phyloP scores from a whole-genome alignment of 169 alveolate genomes.

The Plasmodium vivax region DNA sequence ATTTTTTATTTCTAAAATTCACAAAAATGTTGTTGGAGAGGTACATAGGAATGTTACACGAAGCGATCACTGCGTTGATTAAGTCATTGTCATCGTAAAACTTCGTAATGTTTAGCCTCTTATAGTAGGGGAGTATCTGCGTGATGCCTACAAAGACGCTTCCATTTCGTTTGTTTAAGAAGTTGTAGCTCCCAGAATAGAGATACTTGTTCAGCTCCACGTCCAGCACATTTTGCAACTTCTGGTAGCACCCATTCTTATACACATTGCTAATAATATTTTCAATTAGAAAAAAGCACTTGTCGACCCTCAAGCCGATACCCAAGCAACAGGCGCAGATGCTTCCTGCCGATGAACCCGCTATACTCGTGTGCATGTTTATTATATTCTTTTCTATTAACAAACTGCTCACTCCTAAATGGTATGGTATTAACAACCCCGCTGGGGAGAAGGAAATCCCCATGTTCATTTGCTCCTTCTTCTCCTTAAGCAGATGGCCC shows the following conservation, averaged over 20 bases:
- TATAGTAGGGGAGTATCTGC: slow-evolving; percentile 52
- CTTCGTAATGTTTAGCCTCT: slow-evolving; percentile 47
- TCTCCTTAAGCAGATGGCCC: not conserved
- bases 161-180: slow-evolving; percentile 78
- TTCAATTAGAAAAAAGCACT: slow-evolving; percentile 73
- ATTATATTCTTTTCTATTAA: slow-evolving; percentile 79
- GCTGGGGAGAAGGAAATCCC: slow-evolving; percentile 84
- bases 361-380: slow-evolving; percentile 77
- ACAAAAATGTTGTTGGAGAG: slow-evolving; percentile 75
- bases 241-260: slow-evolving; percentile 63
- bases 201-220: slow-evolving; percentile 26
- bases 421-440: slow-evolving; percentile 83
- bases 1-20: slow-evolving; percentile 76
- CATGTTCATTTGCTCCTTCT: slow-evolving; percentile 27
- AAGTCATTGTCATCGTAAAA: slow-evolving; percentile 76
- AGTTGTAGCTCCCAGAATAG: slow-evolving; percentile 63
- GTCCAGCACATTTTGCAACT: slow-evolving; percentile 72
- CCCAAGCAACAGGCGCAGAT: slow-evolving; percentile 75
- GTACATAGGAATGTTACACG: slow-evolving; percentile 81
- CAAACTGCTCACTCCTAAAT: slow-evolving; percentile 78
- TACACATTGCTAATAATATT: slow-evolving; percentile 71
- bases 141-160: slow-evolving; percentile 69
- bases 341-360: slow-evolving; percentile 85
- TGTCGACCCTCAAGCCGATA: slow-evolving; percentile 36
- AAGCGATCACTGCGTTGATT: slow-evolving; percentile 77